Percentiles rank a stretch among this genome's conserved stretches.
Evolutionary conservation across 2,329 filamentous ascomycete genomes (phyloP).

Genomic region (Microcera coccophila): DNA sequence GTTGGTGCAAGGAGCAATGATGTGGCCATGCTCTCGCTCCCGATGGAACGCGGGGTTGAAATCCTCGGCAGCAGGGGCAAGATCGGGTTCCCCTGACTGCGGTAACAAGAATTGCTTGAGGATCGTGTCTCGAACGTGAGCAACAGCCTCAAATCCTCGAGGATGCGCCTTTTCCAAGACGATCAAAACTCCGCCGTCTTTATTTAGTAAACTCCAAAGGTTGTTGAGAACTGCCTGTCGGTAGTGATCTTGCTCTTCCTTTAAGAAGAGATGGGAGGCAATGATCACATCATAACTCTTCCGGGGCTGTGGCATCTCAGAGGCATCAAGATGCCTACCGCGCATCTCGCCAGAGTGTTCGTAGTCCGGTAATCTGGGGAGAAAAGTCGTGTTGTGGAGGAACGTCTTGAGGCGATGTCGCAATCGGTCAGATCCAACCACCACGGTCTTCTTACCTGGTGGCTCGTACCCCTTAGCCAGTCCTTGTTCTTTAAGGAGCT

Average conservation of each 20-base stretch:
- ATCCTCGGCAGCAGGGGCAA: conserved; percentile 35
- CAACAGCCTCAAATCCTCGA: conserved; percentile 87
- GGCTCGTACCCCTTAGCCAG: conserved; percentile 43
- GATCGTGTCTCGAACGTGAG: conserved; percentile 74
- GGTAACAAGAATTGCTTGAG: conserved; percentile 68
- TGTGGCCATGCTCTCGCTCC: conserved; percentile 57
- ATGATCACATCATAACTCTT: conserved; percentile 90
- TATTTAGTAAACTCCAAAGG: conserved; percentile 81
- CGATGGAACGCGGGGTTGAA: conserved; percentile 39
- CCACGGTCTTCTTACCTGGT: conserved; percentile 72
- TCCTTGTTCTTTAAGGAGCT: conserved; percentile 56
- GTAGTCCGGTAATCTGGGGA: conserved; percentile 88
- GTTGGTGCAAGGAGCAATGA: conserved; percentile 79
- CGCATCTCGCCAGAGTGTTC: conserved; percentile 60
- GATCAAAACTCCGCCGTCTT: conserved; percentile 80
- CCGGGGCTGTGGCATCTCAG: conserved; percentile 51
- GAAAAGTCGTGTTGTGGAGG: conserved; percentile 84
- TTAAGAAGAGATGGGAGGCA: conserved; percentile 78
- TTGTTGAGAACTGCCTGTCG: conserved; percentile 80
- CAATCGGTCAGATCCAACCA: conserved; percentile 71
- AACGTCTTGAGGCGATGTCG: conserved; percentile 71
- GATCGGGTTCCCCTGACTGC: conserved; percentile 36
- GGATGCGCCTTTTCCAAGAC: conserved; percentile 88
- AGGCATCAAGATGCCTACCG: conserved; percentile 56
- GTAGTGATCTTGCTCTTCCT: conserved; percentile 68